phyloP scores from a whole-genome alignment of 2,329 filamentous ascomycete species.

The Botryosphaeria dothidea region DNA sequence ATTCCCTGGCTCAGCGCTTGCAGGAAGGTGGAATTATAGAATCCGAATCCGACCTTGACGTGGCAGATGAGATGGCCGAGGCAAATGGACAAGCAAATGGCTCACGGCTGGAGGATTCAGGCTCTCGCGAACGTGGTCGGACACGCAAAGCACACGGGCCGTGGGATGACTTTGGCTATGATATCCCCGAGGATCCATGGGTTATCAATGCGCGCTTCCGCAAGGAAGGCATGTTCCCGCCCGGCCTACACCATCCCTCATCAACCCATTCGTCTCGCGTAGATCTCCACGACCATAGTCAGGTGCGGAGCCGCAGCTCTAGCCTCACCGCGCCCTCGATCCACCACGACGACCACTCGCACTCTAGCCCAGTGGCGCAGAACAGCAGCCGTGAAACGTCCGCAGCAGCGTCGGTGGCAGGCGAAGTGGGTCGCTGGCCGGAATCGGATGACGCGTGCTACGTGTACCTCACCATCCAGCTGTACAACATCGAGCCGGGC shows the following conservation, averaged over 20 bases:
- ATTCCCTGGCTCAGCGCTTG: slow-evolving; percentile 12
- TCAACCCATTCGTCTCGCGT: slow-evolving; percentile 52
- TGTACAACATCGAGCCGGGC: slow-evolving; percentile 86
- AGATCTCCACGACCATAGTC: slow-evolving; percentile 39
- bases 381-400: slow-evolving; percentile 34
- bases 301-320: slow-evolving; percentile 12
- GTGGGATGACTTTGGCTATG: slow-evolving; percentile 65
- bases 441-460: slow-evolving; percentile 70
- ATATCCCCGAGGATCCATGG: slow-evolving; percentile 91
- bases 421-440: slow-evolving; percentile 32
- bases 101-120: slow-evolving; percentile 6
- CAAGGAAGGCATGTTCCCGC: slow-evolving; percentile 71
- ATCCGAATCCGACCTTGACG: slow-evolving; percentile 14
- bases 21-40: slow-evolving; percentile 11
- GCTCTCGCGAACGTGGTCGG: slow-evolving; percentile 33
- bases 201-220: slow-evolving; percentile 88
- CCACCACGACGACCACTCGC: slow-evolving; percentile 9
- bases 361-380: slow-evolving; percentile 22
- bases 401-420: slow-evolving; percentile 36
- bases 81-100: slow-evolving; percentile 6
- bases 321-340: slow-evolving; percentile 5
- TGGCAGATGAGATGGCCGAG: background rate
- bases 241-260: slow-evolving; percentile 50
- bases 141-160: slow-evolving; percentile 44
- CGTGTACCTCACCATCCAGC: slow-evolving; percentile 93